Percentiles rank a stretch among this genome's conserved stretches.
Evolutionary conservation across 2,329 filamentous ascomycete genomes (phyloP).

Genomic region (Sclerotinia minor): DNA sequence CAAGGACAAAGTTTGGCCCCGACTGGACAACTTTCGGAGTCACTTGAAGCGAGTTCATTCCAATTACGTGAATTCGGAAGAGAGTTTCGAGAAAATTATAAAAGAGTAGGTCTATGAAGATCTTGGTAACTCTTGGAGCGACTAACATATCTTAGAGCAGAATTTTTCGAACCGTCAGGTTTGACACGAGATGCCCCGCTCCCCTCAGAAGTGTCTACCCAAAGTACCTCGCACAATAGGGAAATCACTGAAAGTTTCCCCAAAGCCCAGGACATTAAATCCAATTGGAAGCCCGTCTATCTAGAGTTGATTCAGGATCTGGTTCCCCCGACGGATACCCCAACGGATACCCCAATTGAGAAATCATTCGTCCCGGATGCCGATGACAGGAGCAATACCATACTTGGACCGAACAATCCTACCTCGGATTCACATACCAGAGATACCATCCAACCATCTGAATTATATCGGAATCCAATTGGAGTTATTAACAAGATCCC

Average conservation of each 20-base stretch:
- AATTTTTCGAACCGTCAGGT: slow-evolving; percentile 30
- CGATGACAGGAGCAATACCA: slow-evolving; percentile 4
- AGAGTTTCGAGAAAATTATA: slow-evolving; percentile 48
- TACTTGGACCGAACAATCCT: slow-evolving; percentile 25
- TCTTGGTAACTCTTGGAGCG: not conserved
- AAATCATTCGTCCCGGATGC: slow-evolving; percentile 24
- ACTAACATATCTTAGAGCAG: slow-evolving; percentile 29
- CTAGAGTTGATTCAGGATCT: slow-evolving; percentile 32
- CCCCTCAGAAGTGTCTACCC: slow-evolving; percentile 13
- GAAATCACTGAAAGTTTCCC: slow-evolving; percentile 4
- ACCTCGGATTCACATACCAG: slow-evolving; percentile 25
- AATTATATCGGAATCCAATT: slow-evolving; percentile 29
- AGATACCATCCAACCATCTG: slow-evolving; percentile 35
- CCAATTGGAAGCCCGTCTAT: slow-evolving; percentile 29
- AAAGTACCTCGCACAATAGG: slow-evolving; percentile 21
- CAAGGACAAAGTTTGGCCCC: slow-evolving; percentile 71
- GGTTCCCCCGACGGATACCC: slow-evolving; percentile 28
- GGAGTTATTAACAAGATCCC: slow-evolving; percentile 27
- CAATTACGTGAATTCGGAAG: slow-evolving; percentile 38
- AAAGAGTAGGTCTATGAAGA: slow-evolving; percentile 44
- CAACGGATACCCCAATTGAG: slow-evolving; percentile 21
- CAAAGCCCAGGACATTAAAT: slow-evolving; percentile 18
- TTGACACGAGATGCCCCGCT: slow-evolving; percentile 22
- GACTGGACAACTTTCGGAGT: slow-evolving; percentile 82
- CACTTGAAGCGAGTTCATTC: slow-evolving; percentile 72